Evolutionary conservation across 106 monocot species (phyloP).

Genomic region (Dioscorea zingiberensis): DNA sequence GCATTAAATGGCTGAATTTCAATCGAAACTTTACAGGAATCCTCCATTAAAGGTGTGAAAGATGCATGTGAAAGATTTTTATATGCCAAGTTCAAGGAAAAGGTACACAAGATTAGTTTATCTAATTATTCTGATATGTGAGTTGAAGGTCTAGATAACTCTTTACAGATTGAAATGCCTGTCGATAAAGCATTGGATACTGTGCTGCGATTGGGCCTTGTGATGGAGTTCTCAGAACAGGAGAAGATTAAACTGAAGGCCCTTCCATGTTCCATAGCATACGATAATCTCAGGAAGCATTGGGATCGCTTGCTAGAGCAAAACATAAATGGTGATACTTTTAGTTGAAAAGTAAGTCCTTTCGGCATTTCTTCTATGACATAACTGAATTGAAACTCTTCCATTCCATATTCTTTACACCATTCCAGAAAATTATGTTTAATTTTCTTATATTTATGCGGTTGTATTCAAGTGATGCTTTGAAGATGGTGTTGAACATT

Average conservation of each 20-base stretch:
- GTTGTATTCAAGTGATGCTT: too few relatives aligned
- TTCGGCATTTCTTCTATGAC: too few relatives aligned
- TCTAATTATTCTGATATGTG: neutral
- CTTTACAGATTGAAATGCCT: constrained; percentile 91
- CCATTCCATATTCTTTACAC: too few relatives aligned
- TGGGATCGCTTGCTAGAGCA: constrained; percentile 61
- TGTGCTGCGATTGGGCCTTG: constrained; percentile 56
- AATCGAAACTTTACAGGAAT: constrained; percentile 26
- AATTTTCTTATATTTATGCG: too few relatives aligned
- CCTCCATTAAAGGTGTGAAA: constrained; percentile 33
- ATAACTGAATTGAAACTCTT: too few relatives aligned
- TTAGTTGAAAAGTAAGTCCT: too few relatives aligned
- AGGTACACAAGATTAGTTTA: constrained; percentile 35
- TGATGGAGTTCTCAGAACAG: constrained; percentile 38
- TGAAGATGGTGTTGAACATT: too few relatives aligned
- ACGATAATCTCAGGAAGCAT: constrained; percentile 45
- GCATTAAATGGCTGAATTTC: neutral
- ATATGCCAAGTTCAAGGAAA: constrained; percentile 64
- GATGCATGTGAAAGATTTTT: constrained; percentile 78
- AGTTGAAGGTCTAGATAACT: neutral
- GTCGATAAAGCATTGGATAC: constrained; percentile 72
- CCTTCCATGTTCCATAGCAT: constrained; percentile 55
- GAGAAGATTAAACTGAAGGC: constrained; percentile 26
- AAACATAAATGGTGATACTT: neutral
- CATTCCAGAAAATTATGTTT: too few relatives aligned